Evolutionary conservation across 495 filamentous ascomycete species (phyloP).

Genomic region (Tuber borchii): DNA sequence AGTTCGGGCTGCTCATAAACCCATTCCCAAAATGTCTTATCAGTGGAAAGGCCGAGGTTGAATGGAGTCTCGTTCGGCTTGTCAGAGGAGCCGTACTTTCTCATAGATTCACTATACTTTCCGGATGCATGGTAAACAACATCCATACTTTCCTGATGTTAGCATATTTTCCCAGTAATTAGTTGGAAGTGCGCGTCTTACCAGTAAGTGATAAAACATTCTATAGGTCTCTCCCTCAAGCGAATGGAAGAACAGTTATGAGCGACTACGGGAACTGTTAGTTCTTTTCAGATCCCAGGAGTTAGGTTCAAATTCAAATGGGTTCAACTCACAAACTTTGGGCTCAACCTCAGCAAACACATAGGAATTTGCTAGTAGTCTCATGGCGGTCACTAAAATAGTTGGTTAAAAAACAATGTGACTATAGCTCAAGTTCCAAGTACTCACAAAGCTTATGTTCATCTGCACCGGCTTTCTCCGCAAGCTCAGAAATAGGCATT

Average conservation of each 20-base stretch:
- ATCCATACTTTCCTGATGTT: neutral
- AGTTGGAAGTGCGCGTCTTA: neutral
- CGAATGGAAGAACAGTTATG: conserved; percentile 20
- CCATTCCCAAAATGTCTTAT: conserved; percentile 7
- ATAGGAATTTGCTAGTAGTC: conserved; percentile 16
- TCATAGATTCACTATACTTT: conserved; percentile 22
- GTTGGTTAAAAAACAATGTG: neutral
- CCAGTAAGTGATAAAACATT: conserved; percentile 4
- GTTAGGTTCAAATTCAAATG: neutral
- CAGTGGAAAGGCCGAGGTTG: conserved; percentile 12
- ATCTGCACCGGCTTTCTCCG: conserved; percentile 16
- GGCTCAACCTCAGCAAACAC: conserved; percentile 17
- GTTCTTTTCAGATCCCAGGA: neutral
- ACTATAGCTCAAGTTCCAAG: neutral
- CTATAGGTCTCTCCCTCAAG: conserved; percentile 3
- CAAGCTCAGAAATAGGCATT: conserved; percentile 21
- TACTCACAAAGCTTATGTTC: conserved; percentile 21
- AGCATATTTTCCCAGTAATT: neutral
- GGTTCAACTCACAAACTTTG: conserved; percentile 13
- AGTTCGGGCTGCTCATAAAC: conserved; percentile 9
- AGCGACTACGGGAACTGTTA: conserved; percentile 9
- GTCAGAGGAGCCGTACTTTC: conserved; percentile 8
- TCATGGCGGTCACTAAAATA: conserved; percentile 10
- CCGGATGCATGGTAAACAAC: neutral
- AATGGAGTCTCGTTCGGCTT: conserved; percentile 23